Evolutionary conservation across 257 asterid species (phyloP).

Genomic region (Thymus quinquecostatus): DNA sequence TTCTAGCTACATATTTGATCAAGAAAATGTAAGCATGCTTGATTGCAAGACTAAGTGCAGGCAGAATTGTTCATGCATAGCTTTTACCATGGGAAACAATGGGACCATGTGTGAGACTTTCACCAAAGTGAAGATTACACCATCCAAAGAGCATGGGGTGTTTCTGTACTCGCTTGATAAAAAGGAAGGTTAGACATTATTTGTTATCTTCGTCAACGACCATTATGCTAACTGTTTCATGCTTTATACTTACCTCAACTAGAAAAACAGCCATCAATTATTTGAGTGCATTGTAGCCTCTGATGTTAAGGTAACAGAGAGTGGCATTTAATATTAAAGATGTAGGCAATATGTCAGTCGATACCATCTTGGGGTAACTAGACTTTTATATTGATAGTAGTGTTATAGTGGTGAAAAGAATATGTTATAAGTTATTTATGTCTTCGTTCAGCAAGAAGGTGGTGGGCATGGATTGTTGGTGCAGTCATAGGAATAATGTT

Average conservation of each 20-base stretch:
- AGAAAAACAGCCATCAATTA: background rate
- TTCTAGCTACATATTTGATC: conserved; percentile 20
- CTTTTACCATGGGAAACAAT: conserved; percentile 21
- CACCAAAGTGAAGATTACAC: background rate
- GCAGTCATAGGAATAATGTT: conserved; percentile 20
- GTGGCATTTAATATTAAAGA: background rate
- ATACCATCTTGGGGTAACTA: background rate
- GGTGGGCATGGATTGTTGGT: conserved; percentile 29
- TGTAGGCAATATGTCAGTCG: background rate
- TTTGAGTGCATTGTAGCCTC: background rate
- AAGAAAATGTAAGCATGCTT: conserved; percentile 27
- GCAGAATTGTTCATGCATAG: conserved; percentile 33
- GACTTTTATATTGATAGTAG: background rate
- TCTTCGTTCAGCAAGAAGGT: conserved; percentile 12
- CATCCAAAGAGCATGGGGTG: background rate
- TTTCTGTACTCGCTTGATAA: conserved; percentile 25
- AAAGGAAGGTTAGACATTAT: conserved; percentile 12
- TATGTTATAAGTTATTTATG: background rate
- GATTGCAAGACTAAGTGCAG: conserved; percentile 36
- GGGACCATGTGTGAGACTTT: conserved; percentile 34
- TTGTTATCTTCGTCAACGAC: background rate
- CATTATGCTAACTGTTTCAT: background rate
- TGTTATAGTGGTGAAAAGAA: background rate
- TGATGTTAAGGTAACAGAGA: background rate
- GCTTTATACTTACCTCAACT: background rate